Base-by-base conservation (phyloP, 257 asterid genomes). In the Solanum etuberosum region DNA sequence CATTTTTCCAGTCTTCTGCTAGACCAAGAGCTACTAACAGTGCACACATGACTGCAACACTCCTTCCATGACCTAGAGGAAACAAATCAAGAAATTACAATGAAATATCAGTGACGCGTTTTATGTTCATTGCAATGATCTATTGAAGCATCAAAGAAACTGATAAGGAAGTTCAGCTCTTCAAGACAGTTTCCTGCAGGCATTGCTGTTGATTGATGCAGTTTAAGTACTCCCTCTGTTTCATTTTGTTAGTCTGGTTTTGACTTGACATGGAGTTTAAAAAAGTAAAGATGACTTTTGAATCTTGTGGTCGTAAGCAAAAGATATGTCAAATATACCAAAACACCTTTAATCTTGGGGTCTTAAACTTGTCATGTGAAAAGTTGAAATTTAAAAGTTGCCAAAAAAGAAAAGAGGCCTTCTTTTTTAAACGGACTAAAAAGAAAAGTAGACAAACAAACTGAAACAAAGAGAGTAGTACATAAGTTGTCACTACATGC, bases 31-130 rank as follows among this genome's bases (percentile, higher is more conserved):
- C 98, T 54, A 95, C 99, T 89, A 97, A 88, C 85, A 97, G 89
- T 9, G 99, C 99, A 29, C 99, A 95, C 95, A 93, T 92, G 59
- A 95, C 98, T 8, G 99, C 98, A 68, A 97, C 98, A 87, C 99
- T 97, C 90, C 99, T 91, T 72, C 99, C 99, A 74, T 96, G 98
- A 72, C 99, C 99, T 97, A 85, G 32, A 37, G 31, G 27, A 61
- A 78, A 34, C 31, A 23, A 29, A 34, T 68, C 38, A 87, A 57
- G 18, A 38, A 78, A 59, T 67, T 43, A 89, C 74, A 20, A 8
- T n/a, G 23, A 59, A 65, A 13, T 10, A 82, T 34, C 5, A 57
- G 37, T 42, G 32, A 10, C 2, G 18, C 16, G 25, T 59, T 9
- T 9, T 59, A 12, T 13, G 80, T 78, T 51, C 27, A 27, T 18